Base-by-base conservation (phyloP, 768 basidiomycete species). In the Boletus sp. region DNA sequence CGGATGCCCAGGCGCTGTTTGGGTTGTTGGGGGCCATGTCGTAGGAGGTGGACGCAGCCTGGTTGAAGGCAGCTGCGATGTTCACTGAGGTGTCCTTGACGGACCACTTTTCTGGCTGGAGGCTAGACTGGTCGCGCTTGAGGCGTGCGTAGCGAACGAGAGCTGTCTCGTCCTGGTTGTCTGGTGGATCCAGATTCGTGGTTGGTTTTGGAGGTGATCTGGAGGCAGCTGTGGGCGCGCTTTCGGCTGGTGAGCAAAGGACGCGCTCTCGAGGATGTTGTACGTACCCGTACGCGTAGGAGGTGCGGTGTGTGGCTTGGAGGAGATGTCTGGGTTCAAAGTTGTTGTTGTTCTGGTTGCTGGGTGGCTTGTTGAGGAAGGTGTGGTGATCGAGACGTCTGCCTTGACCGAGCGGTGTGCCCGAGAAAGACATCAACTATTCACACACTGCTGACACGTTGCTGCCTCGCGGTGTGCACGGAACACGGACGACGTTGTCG, bases 1-100 rank as follows among this genome's bases (percentile, higher is more conserved):
- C 78, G 2, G 88, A 86, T 3, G 83, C 84, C 90, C 88, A 90
- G 1, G 85, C 72, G 51, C 75, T 75, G 69, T 89, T 87, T 30
- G 84, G 83, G 62, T 80, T 83, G 63, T 68, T 73, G 33, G 75
- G 67, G 41, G 61, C 64, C 77, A 82, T 81, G 56, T 77, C 75
- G 62, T 62, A 55, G 67, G 24, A 24, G 24, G 24, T 66, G 49
- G 68, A 76, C 20, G 81, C 88, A 18, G 92, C 92, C 70, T 87
- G 84, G 62, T 78, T 76, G 67, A 94, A 89, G 32, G 92, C 92
- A 64, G 83, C 82, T 10, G 91, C 92, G 65, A 92, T 87, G 72
- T 91, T 89, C 50, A 94, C 92, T 18, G 90, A 87, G 45, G 92
- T 94, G 72, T 91, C 90, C 65, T 88, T 88, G 57, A 90, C 83